A percentile compares a stretch with the other conserved stretches of the same genome.
phyloP scores from a whole-genome alignment of 1,284 basidiomycete species.

The Papiliotrema flavescens region DNA sequence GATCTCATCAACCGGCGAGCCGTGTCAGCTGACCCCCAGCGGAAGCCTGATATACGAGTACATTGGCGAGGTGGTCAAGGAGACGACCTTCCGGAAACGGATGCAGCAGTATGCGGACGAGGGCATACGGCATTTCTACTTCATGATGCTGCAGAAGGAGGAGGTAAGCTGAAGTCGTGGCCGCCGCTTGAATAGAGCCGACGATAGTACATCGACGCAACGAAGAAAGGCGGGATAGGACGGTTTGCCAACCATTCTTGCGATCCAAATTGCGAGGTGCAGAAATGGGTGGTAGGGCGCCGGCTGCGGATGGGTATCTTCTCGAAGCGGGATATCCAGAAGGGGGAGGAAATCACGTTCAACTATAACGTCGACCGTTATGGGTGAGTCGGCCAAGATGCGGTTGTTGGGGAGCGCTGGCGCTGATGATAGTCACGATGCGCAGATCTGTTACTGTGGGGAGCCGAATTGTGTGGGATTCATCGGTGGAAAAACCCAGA shows the following conservation, averaged over 20 bases:
- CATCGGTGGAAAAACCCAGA: slow-evolving; percentile 98
- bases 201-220: slow-evolving; percentile 92
- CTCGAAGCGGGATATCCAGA: slow-evolving; percentile 74
- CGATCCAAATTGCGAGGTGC: slow-evolving; percentile 97
- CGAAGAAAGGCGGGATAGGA: slow-evolving; percentile 91
- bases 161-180: slow-evolving; percentile 60
- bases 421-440: slow-evolving; percentile 66
- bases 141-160: slow-evolving; percentile 99
- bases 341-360: slow-evolving; percentile 93
- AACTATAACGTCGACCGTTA: slow-evolving; percentile 99
- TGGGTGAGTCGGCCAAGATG: slow-evolving; percentile 59
- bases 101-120: slow-evolving; percentile 92
- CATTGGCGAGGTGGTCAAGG: slow-evolving; percentile 91
- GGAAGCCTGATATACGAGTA: slow-evolving; percentile 97
- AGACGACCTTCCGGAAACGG: slow-evolving; percentile 80
- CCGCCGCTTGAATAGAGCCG: background rate
- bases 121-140: slow-evolving; percentile 96
- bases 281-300: slow-evolving; percentile 93
- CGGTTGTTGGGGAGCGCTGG: background rate
- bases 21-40: slow-evolving; percentile 50
- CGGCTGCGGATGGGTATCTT: slow-evolving; percentile 98
- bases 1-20: background rate
- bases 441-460: slow-evolving; percentile 93
- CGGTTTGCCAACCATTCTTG: slow-evolving; percentile 99
- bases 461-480: slow-evolving; percentile 94